These are phyloP conservation scores for Trifolium repens DNA, from an alignment of 306 rosid species.

Conservation along the genomic window DNA sequence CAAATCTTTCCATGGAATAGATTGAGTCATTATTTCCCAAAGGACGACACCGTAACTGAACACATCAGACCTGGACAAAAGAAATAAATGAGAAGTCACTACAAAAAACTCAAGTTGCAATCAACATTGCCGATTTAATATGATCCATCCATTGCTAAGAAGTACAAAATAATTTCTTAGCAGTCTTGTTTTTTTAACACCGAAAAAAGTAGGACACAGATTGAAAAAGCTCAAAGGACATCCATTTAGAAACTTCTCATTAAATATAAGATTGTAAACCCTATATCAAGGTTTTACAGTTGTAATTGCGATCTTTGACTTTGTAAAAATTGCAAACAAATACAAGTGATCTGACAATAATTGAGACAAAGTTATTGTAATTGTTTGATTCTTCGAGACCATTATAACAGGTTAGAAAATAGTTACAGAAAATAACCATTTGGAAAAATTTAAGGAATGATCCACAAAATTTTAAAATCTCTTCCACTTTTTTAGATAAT, in stretches of 20 bases:
- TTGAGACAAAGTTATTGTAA: background rate
- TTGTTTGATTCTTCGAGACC: conserved; percentile 10
- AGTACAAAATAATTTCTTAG: conserved; percentile 10
- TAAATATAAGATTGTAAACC: background rate
- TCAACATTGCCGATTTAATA: conserved; percentile 8
- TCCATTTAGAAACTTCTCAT: background rate
- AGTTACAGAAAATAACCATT: background rate
- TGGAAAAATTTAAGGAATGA: conserved; percentile 11
- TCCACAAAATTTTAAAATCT: background rate
- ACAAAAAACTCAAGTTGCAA: conserved; percentile 20
- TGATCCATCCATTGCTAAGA: conserved; percentile 10
- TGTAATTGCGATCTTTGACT: too few relatives aligned
- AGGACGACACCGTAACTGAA: conserved; percentile 79
- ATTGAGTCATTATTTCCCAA: conserved; percentile 74
- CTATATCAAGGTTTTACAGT: background rate
- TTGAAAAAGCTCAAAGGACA: background rate
- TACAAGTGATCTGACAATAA: background rate
- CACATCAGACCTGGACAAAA: conserved; percentile 68
- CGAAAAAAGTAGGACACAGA: background rate
- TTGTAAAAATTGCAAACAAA: background rate
- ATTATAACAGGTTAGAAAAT: conserved; percentile 16
- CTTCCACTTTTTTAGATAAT: conserved; percentile 18
- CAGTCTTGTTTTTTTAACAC: conserved; percentile 5
- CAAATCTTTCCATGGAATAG: conserved; percentile 71
- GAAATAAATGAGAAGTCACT: conserved; percentile 28